Conservation (phyloP, 164 flowering plant species). For the Malania oleifera region DNA sequence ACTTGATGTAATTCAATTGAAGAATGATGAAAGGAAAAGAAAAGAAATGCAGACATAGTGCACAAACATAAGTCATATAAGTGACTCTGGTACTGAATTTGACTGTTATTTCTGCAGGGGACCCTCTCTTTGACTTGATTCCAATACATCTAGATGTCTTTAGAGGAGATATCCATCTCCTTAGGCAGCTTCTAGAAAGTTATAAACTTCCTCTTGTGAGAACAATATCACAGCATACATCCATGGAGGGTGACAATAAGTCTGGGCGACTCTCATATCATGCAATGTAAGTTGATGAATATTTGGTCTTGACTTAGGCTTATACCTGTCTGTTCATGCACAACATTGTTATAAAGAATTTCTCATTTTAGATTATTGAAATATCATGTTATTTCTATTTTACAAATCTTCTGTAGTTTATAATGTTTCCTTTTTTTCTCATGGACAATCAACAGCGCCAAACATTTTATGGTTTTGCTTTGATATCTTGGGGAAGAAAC, state of each 20-base stretch:
- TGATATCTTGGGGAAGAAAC: background rate
- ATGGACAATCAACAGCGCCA: background rate
- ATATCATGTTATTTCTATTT: background rate
- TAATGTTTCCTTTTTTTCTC: background rate
- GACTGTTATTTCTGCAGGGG: conserved; percentile 46
- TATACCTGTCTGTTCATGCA: background rate
- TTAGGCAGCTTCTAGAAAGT: conserved; percentile 57
- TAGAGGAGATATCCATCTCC: conserved; percentile 62
- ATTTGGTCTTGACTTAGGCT: background rate
- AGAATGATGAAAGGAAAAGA: no score
- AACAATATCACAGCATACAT: conserved; percentile 15
- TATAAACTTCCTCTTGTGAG: conserved; percentile 62
- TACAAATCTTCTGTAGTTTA: background rate
- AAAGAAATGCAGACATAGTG: no score
- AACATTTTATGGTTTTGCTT: background rate
- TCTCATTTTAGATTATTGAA: background rate
- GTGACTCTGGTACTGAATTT: no score
- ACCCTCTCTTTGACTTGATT: conserved; percentile 74
- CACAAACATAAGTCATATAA: no score
- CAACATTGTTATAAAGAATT: background rate
- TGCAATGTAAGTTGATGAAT: conserved; percentile 62
- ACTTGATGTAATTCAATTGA: no score
- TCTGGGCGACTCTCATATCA: conserved; percentile 61
- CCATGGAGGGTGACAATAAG: conserved; percentile 22
- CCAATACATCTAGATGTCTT: conserved; percentile 83